A percentile compares a stretch with the other conserved stretches of the same genome.
phyloP scores from a whole-genome alignment of 2,329 filamentous ascomycete genomes.

The Dryadomyces quercivorus region DNA sequence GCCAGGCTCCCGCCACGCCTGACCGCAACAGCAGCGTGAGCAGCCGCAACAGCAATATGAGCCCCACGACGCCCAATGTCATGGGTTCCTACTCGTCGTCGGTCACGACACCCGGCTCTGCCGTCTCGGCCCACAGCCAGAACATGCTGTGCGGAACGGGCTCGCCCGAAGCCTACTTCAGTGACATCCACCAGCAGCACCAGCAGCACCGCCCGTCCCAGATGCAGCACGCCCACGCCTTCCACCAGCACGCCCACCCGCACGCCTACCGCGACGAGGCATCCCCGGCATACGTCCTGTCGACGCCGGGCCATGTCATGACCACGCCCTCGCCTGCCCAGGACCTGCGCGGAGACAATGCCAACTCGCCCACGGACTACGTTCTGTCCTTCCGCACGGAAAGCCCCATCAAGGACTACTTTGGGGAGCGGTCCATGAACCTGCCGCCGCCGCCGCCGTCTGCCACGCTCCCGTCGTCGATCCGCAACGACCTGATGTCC shows the following conservation, averaged over 20 bases:
- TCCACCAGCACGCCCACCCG: not conserved
- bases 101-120: constrained; percentile 39
- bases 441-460: constrained; percentile 11
- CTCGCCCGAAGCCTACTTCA: constrained; percentile 8
- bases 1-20: constrained; percentile 8
- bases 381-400: constrained; percentile 7
- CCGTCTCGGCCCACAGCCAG: constrained; percentile 1
- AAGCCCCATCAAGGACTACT: constrained; percentile 16
- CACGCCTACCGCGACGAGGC: constrained; percentile 16
- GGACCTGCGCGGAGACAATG: constrained; percentile 6
- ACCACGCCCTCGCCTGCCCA: constrained; percentile 4
- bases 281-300: not conserved
- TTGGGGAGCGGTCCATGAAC: constrained; percentile 7
- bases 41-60: constrained; percentile 4
- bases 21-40: constrained; percentile 10
- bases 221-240: not conserved
- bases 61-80: constrained; percentile 53
- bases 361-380: constrained; percentile 10
- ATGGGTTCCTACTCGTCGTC: constrained; percentile 75
- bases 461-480: constrained; percentile 10
- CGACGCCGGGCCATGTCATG: not conserved
- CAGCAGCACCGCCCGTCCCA: constrained; percentile 32
- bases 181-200: constrained; percentile 3
- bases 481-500: constrained; percentile 5
- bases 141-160: constrained; percentile 4